phyloP scores from a whole-genome alignment of 441 rosid species.

The Populus tomentosa region DNA sequence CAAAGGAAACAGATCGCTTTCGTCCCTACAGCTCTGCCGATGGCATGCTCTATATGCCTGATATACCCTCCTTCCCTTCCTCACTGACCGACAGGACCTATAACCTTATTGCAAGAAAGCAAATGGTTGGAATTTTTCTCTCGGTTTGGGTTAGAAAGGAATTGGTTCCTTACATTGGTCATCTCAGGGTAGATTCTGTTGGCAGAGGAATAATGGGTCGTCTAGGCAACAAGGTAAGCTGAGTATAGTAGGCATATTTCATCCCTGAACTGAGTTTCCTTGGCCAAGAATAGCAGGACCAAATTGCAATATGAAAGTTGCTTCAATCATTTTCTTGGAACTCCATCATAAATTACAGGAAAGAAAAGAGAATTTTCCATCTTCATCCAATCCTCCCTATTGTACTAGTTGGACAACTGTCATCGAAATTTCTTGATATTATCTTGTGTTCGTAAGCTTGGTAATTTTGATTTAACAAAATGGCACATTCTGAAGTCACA shows the following conservation, averaged over 20 bases:
- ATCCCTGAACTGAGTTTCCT: background rate
- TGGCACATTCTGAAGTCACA: background rate
- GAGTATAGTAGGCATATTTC: background rate
- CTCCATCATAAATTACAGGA: background rate
- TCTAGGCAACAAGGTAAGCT: constrained; percentile 82
- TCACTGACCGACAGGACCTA: constrained; percentile 37
- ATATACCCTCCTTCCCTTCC: constrained; percentile 25
- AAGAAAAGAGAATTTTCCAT: background rate
- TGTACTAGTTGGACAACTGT: background rate
- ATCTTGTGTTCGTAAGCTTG: background rate
- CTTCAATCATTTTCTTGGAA: background rate
- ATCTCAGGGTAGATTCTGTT: constrained; percentile 68
- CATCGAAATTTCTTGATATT: background rate
- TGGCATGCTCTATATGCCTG: constrained; percentile 29
- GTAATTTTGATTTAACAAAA: background rate
- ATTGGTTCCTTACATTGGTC: constrained; percentile 72
- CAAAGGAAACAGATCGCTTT: constrained; percentile 2
- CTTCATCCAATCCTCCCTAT: background rate
- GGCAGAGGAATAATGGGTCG: constrained; percentile 95
- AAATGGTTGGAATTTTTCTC: constrained; percentile 90
- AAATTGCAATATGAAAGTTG: background rate
- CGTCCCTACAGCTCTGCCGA: constrained; percentile 21
- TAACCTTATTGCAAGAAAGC: constrained; percentile 68
- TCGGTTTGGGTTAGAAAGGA: constrained; percentile 79
- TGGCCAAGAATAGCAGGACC: background rate